These are phyloP conservation scores for Emericellopsis atlantica DNA, from an alignment of 2,329 filamentous ascomycete species.

Conservation along the genomic window DNA sequence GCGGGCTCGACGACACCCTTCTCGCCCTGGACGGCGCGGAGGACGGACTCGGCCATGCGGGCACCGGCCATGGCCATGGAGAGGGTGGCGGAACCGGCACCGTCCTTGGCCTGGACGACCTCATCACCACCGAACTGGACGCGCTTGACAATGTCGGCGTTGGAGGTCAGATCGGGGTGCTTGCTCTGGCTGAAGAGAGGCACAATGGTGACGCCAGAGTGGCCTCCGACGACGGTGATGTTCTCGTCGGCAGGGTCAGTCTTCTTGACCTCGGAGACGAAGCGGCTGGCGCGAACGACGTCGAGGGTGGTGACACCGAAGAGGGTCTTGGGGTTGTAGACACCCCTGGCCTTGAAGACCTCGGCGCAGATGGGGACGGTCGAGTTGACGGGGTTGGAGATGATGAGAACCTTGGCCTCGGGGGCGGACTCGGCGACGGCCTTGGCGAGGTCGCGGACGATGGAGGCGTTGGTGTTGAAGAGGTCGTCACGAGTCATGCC, in stretches of 20 bases:
- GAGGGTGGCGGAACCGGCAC: conserved; percentile 89
- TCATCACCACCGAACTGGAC: conserved; percentile 99
- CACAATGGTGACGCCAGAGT: conserved; percentile 97
- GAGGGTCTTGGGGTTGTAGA: conserved; percentile 98
- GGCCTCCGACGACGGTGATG: conserved; percentile 91
- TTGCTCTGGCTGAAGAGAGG: conserved; percentile 91
- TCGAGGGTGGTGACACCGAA: conserved; percentile 99
- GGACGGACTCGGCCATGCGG: conserved; percentile 75
- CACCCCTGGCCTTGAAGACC: conserved; percentile 87
- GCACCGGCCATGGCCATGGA: conserved; percentile 97
- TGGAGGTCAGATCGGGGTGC: conserved; percentile 70
- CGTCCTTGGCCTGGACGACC: conserved; percentile 98
- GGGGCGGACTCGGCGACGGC: conserved; percentile 79
- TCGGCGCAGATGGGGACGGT: conserved; percentile 96
- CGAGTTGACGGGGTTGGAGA: conserved; percentile 99
- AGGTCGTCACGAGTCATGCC: conserved; percentile 99
- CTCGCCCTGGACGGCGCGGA: conserved; percentile 86
- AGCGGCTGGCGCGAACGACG: conserved; percentile 92
- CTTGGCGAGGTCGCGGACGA: conserved; percentile 97
- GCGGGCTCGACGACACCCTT: conserved; percentile 93
- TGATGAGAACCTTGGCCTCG: conserved; percentile 91
- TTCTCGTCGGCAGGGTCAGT: conserved; percentile 87
- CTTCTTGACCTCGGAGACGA: conserved; percentile 88
- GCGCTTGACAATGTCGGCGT: conserved; percentile 74
- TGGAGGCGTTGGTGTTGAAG: conserved; percentile 99